These are phyloP conservation scores for Trichosporon coremiiforme DNA, from an alignment of 1,284 basidiomycete genomes.

Conservation along the genomic window DNA sequence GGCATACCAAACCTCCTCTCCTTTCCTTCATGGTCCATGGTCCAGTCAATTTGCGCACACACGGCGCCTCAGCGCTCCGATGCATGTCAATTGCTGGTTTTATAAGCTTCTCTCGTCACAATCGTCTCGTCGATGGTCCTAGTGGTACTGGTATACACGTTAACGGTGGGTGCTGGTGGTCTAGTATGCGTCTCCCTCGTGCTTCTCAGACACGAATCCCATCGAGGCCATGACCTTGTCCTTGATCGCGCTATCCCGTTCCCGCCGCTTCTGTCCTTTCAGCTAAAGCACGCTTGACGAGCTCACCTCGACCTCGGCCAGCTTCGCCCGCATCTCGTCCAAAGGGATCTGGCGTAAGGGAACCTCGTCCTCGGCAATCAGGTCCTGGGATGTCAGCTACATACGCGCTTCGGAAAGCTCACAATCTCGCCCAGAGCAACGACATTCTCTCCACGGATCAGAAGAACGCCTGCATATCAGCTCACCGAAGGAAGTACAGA, in stretches of 20 bases:
- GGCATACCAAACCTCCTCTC: background rate
- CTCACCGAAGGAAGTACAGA: too few species aligned
- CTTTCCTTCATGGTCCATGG: background rate
- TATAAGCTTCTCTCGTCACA: background rate
- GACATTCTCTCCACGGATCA: constrained; percentile 98
- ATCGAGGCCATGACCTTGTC: constrained; percentile 49
- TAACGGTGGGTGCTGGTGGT: background rate
- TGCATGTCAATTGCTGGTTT: background rate
- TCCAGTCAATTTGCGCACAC: background rate
- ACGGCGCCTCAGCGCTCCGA: background rate
- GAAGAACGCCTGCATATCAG: constrained; percentile 68
- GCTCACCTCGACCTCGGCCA: constrained; percentile 65
- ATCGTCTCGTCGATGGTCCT: constrained; percentile 7
- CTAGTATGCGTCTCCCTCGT: constrained; percentile 57
- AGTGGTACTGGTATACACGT: constrained; percentile 13
- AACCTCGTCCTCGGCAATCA: constrained; percentile 87
- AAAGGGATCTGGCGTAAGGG: constrained; percentile 75
- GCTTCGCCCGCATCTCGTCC: constrained; percentile 68
- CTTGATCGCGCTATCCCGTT: constrained; percentile 48
- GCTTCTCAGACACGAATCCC: constrained; percentile 55
- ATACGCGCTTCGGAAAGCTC: constrained; percentile 52
- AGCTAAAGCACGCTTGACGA: constrained; percentile 8
- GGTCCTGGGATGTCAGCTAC: constrained; percentile 64
- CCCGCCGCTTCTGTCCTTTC: constrained; percentile 45
- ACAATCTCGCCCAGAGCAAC: constrained; percentile 96